These are phyloP conservation scores for Microsporum audouinii DNA, from an alignment of 2,329 filamentous ascomycete genomes.

Conservation along the genomic window DNA sequence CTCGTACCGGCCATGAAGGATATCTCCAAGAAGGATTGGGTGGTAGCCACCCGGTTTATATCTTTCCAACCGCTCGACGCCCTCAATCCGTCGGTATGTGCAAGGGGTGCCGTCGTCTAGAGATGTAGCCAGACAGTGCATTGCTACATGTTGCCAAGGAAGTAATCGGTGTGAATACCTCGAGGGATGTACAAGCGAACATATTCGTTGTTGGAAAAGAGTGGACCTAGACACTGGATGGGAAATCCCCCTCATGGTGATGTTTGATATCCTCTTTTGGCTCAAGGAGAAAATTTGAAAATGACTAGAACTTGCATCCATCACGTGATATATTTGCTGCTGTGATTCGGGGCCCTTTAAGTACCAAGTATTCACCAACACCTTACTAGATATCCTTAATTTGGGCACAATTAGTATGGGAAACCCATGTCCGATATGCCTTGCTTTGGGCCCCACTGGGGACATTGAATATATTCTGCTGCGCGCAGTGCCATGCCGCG, in stretches of 20 bases:
- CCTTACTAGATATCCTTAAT: too few species aligned
- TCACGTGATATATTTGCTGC: too few species aligned
- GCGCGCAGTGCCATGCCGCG: too few species aligned
- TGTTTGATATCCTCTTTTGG: too few species aligned
- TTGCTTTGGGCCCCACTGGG: too few species aligned
- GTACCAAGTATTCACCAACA: too few species aligned
- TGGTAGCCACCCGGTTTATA: conserved; percentile 27
- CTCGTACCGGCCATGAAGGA: conserved; percentile 25
- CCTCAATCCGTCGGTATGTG: conserved; percentile 18
- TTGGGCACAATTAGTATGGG: too few species aligned
- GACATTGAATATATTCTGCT: too few species aligned
- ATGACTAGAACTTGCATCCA: too few species aligned
- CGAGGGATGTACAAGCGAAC: background rate
- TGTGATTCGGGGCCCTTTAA: too few species aligned
- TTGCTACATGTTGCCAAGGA: background rate
- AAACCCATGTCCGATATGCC: too few species aligned
- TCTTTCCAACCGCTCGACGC: conserved; percentile 22
- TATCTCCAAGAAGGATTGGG: conserved; percentile 25
- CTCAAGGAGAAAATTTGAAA: too few species aligned
- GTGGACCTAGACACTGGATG: background rate
- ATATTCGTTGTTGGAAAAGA: background rate
- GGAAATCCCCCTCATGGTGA: background rate
- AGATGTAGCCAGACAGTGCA: background rate
- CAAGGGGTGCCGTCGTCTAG: background rate
- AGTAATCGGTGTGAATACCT: background rate